Conservation (phyloP, 768 basidiomycete species). For the Lactarius psammicola region DNA sequence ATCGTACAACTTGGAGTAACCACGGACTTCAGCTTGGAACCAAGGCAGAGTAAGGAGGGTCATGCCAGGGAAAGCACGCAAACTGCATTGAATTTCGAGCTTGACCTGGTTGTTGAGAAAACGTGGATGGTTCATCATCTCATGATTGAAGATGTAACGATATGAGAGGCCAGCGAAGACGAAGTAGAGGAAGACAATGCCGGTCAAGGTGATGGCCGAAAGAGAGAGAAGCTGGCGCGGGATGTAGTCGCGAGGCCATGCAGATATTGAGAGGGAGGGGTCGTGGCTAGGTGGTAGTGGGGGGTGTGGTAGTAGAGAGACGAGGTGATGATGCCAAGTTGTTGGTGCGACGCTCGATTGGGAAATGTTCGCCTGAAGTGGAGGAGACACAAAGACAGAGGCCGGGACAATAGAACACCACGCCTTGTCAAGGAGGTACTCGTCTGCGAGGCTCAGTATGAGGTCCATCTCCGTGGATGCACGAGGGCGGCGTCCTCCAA, state of each 20-base stretch:
- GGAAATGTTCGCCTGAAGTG: constrained; percentile 27
- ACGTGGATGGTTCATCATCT: constrained; percentile 92
- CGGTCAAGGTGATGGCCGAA: constrained; percentile 65
- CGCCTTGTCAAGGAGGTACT: constrained; percentile 70
- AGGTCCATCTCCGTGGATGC: constrained; percentile 68
- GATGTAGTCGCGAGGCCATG: constrained; percentile 83
- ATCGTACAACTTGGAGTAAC: constrained; percentile 77
- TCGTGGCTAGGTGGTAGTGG: constrained; percentile 38
- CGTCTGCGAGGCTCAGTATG: constrained; percentile 69
- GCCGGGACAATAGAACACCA: constrained; percentile 73
- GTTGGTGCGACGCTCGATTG: constrained; percentile 28
- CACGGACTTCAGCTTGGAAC: constrained; percentile 91
- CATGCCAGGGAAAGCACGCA: constrained; percentile 82
- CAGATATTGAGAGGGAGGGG: constrained; percentile 47
- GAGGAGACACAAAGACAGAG: constrained; percentile 33
- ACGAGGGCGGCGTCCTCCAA: background rate
- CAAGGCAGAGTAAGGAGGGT: constrained; percentile 84
- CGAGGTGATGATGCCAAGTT: constrained; percentile 48
- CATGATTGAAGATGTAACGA: constrained; percentile 85
- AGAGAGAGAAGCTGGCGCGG: constrained; percentile 78
- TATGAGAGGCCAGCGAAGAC: constrained; percentile 84
- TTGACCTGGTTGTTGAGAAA: constrained; percentile 87
- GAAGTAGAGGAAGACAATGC: constrained; percentile 87
- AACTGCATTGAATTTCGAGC: constrained; percentile 70
- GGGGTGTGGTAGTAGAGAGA: constrained; percentile 59